These are phyloP conservation scores for Chrysanthemum lavandulifolium DNA, from an alignment of 129 eudicot genomes.

Conservation along the genomic window DNA sequence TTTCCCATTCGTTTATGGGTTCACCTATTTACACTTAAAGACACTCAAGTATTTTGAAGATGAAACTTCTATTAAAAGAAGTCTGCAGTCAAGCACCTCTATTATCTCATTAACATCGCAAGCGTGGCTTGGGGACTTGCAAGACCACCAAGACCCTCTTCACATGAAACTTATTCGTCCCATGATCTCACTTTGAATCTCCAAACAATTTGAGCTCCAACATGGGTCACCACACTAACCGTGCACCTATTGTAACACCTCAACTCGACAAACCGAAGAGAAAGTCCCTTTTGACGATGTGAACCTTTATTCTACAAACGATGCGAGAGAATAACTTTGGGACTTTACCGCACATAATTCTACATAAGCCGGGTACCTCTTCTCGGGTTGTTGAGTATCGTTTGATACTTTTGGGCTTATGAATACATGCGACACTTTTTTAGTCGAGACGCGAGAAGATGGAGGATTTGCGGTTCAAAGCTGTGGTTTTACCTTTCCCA, in stretches of 20 bases:
- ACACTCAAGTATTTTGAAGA: conserved; percentile 37
- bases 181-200: background rate
- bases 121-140: background rate
- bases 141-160: conserved; percentile 15
- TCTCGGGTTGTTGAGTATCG: background rate
- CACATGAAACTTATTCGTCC: background rate
- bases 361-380: conserved; percentile 25
- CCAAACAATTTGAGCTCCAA: background rate
- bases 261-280: conserved; percentile 20
- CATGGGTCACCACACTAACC: background rate
- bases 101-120: conserved; percentile 8
- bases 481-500: no score
- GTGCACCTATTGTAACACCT: conserved; percentile 13
- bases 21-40: conserved; percentile 22
- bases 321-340: conserved; percentile 1
- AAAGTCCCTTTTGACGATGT: conserved; percentile 21
- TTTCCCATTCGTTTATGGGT: no score
- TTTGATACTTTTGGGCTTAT: background rate
- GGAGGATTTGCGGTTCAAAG: no score
- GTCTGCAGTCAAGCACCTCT: conserved; percentile 2
- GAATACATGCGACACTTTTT: background rate
- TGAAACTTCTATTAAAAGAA: conserved; percentile 31
- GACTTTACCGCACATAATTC: background rate
- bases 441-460: no score
- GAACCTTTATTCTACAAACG: conserved; percentile 1